Conservation (phyloP, 208 protist species). For the Novymonas esmeraldas region DNA sequence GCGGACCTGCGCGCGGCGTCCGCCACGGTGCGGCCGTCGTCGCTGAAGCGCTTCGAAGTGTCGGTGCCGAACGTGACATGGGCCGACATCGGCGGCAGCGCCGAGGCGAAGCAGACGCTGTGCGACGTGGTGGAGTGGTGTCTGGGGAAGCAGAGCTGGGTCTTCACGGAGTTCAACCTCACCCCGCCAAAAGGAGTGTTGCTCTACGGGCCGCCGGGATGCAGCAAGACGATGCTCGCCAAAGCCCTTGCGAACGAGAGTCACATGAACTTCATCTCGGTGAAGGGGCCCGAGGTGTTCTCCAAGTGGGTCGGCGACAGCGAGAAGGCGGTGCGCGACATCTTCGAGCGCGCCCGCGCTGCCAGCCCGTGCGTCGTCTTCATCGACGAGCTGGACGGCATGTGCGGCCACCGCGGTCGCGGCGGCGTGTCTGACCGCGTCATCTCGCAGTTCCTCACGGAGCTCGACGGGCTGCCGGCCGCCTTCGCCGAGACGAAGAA, state of each 20-base stretch:
- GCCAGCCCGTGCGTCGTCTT: conserved; percentile 94
- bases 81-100: conserved; percentile 96
- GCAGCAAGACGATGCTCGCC: conserved; percentile 99
- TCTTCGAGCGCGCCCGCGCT: conserved; percentile 89
- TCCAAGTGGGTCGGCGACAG: conserved; percentile 99
- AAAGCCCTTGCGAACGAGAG: conserved; percentile 98
- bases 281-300: conserved; percentile 98
- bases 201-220: conserved; percentile 98
- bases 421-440: conserved; percentile 95
- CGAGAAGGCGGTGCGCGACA: conserved; percentile 98
- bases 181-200: conserved; percentile 94
- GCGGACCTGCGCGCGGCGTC: conserved; percentile 34
- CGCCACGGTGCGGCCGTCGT: conserved; percentile 51
- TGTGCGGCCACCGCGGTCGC: conserved; percentile 95
- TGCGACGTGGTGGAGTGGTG: conserved; percentile 90
- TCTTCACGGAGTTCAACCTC: conserved; percentile 94
- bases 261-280: conserved; percentile 80
- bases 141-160: conserved; percentile 88
- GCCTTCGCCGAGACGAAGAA: conserved; percentile 35
- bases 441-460: conserved; percentile 97
- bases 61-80: conserved; percentile 91
- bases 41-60: conserved; percentile 68
- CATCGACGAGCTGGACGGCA: conserved; percentile 99
- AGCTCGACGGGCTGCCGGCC: conserved; percentile 90
- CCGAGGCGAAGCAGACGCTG: conserved; percentile 88